Conservation (phyloP, 2,329 filamentous ascomycete genomes). For the Aspergillus ustus region DNA sequence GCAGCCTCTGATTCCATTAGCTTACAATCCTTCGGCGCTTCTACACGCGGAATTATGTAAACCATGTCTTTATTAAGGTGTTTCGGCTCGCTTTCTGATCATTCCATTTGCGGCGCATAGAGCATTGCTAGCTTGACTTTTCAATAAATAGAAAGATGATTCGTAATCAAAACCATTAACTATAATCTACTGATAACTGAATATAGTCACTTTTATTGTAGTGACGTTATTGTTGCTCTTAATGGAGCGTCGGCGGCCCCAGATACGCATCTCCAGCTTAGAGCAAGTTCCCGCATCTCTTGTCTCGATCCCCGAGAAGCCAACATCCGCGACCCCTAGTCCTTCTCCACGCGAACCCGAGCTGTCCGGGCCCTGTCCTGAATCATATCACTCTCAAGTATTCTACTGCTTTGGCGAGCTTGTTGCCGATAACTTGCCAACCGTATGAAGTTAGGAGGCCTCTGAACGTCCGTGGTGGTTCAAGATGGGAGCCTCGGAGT, state of each 20-base stretch:
- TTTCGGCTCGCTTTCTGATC: slow-evolving; percentile 11
- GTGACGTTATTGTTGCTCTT: slow-evolving; percentile 3
- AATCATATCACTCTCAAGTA: not conserved
- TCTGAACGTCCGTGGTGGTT: slow-evolving; percentile 33
- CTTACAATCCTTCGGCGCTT: slow-evolving; percentile 15
- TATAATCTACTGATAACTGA: not conserved
- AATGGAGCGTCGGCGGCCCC: slow-evolving; percentile 3
- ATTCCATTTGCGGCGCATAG: slow-evolving; percentile 10
- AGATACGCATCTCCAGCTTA: slow-evolving; percentile 18
- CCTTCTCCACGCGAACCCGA: slow-evolving; percentile 17
- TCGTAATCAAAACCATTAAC: too few relatives aligned
- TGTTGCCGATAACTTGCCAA: not conserved
- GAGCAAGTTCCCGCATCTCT: slow-evolving; percentile 27
- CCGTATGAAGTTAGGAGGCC: slow-evolving; percentile 33
- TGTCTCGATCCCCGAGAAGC: slow-evolving; percentile 18
- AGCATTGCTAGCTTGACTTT: slow-evolving; percentile 8
- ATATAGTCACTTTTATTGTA: not conserved
- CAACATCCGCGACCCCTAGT: slow-evolving; percentile 25
- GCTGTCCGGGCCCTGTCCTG: slow-evolving; percentile 10
- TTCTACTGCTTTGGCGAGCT: not conserved
- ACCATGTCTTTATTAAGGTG: slow-evolving; percentile 9
- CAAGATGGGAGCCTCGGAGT: slow-evolving; percentile 94
- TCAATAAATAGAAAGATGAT: too few relatives aligned
- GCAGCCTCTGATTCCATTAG: slow-evolving; percentile 33
- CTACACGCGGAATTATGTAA: slow-evolving; percentile 17